Base-by-base conservation (phyloP, 495 filamentous ascomycete genomes). In the Xylaria bambusicola region DNA sequence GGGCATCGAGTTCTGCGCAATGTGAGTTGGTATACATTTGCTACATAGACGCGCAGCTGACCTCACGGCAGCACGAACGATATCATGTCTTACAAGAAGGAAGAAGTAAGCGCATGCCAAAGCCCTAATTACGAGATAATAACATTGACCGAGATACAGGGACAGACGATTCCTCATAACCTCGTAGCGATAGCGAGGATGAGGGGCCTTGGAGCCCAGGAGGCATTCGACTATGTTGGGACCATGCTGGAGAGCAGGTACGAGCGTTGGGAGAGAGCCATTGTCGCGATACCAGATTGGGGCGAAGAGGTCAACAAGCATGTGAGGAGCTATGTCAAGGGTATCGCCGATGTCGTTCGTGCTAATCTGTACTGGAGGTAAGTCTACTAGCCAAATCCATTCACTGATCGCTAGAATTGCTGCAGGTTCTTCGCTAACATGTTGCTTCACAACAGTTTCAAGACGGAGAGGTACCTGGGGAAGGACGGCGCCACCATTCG, bases 361-460 rank as follows among this genome's bases (percentile, higher is more conserved):
- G 73, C 70, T 18, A 75, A 74, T 66, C 42, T 75, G 24, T 56
- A 73, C 46, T 75, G 73, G 73, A 75, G 73, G 73, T 71, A 49
- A 23, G 66, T 33, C 27, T 33, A 3, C 10, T 26, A 15, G 18
- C 40, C n/a, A 31, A 31, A 24, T 46, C 31, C 12, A 5, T 15
- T 26, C 12, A 15, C 29, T 46, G 0, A 23, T 49, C 10, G 2
- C 20, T 5, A 31, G 1, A 29, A 6, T 9, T 17, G 12, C 40
- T 44, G 21, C n/a, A n/a, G n/a, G n/a, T n/a, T n/a, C n/a, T n/a
- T n/a, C n/a, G n/a, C n/a, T n/a, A n/a, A 44, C 40, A 5, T 5
- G 27, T 27, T 15, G 24, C 2, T 24, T 2, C 0, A 12, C 31
- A 26, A 31, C 1, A 55, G 52, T 23, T 55, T 55, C 24, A 44